Base-by-base conservation (phyloP, 1,284 basidiomycete genomes). In the Sanghuangporus baumii region DNA sequence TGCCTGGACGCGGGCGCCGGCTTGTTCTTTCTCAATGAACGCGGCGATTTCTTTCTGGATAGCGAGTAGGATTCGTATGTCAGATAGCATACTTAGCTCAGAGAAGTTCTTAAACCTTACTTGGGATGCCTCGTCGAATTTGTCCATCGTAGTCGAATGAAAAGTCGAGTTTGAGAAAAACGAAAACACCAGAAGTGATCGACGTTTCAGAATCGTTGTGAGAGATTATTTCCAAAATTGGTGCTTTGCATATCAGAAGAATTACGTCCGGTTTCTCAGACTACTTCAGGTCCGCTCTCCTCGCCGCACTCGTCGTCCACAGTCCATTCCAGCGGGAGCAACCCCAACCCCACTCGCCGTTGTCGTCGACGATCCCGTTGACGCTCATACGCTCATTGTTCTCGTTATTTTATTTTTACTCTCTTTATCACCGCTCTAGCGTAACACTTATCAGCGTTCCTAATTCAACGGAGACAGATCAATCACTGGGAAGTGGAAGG, bases 11-110 rank as follows among this genome's bases (percentile, higher is more conserved):
- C 86, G 83, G 51, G 92, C 90, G 77, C 93, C 90, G 8, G 89
- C 86, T 75, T 96, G 94, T 75, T 97, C 91, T 67, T 87, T 85
- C 70, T 95, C 93, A 64, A 98, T 78, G 77, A 96, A 96, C 37
- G 79, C 74, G 60, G 86, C 79, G 62, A 98, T 85, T 75, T 98
- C 96, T 76, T 89, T 91, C 93, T 95, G 70, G 34, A 62, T 48
- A 50, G 48, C 57, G 65, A 57, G 6, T 20, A 62, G 59, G 46
- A 20, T 64, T 26, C 57, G 3, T 31, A 61, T 7, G 7, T 46
- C 16, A 11, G 43, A 18, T 12, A 14, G 16, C 43, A 16, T 16
- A 41, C n/a, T n/a, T 41, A n/a, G n/a, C 12, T 3, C 18, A 2
- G 20, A n/a, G 20, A 7, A 2, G 43, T 12, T 46, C 16, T 46